Conservation (phyloP, 805 yeast genomes). For the Kockiozyma suomiensis region DNA sequence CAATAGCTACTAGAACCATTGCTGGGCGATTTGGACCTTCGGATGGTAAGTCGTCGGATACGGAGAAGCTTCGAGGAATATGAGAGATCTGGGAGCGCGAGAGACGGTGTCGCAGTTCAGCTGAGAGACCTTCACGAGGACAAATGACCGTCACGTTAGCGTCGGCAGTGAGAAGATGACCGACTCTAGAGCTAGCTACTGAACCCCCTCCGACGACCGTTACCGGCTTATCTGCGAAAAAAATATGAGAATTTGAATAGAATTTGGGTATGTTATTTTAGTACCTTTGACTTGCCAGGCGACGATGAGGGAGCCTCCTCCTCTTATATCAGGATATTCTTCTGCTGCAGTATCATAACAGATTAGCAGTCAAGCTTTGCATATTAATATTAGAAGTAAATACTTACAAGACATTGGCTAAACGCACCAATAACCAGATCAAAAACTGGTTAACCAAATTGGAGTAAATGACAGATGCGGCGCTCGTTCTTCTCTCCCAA, state of each 20-base stretch:
- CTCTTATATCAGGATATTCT: slow-evolving; percentile 15
- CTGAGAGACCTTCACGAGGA: slow-evolving; percentile 45
- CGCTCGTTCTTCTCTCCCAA: too few species aligned
- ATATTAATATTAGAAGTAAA: neutral
- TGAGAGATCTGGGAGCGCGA: slow-evolving; percentile 45
- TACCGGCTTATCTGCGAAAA: slow-evolving; percentile 7
- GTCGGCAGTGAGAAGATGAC: slow-evolving; percentile 66
- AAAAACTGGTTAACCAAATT: too few species aligned
- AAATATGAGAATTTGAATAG: neutral
- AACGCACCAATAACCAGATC: too few species aligned
- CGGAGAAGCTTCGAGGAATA: slow-evolving; percentile 39
- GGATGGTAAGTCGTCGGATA: slow-evolving; percentile 28
- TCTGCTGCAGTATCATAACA: neutral
- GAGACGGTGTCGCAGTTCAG: slow-evolving; percentile 42
- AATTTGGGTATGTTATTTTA: slow-evolving; percentile 21
- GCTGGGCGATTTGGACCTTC: slow-evolving; percentile 49
- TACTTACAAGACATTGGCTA: too few species aligned
- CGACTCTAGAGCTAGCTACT: slow-evolving; percentile 72
- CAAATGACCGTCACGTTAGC: slow-evolving; percentile 70
- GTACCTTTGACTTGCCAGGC: slow-evolving; percentile 73
- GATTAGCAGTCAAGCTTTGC: neutral
- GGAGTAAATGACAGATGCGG: too few species aligned
- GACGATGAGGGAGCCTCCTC: slow-evolving; percentile 59
- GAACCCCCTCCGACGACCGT: slow-evolving; percentile 50
- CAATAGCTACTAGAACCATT: slow-evolving; percentile 72